Evolutionary conservation across 208 protist species (phyloP).

Genomic region (Acanthamoeba lenticulata): DNA sequence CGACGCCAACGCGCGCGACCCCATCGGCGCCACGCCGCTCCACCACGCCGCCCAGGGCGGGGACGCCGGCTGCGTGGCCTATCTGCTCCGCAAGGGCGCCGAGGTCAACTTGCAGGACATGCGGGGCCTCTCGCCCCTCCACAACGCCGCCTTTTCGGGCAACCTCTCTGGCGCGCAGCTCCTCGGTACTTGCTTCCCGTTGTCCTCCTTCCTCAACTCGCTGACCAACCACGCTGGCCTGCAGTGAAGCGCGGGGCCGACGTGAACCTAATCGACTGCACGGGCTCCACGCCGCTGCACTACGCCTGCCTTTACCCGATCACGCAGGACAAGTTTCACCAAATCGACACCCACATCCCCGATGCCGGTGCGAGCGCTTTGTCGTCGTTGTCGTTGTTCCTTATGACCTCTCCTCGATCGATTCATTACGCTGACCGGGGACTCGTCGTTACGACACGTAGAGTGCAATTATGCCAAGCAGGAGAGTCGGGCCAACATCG

Average conservation of each 20-base stretch:
- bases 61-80: not conserved
- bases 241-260: slow-evolving; percentile 37
- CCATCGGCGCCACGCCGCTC: not conserved
- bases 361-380: not conserved
- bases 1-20: slow-evolving; percentile 15
- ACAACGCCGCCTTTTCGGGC: slow-evolving; percentile 40
- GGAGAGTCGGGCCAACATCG: slow-evolving; percentile 1
- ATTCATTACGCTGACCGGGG: not conserved
- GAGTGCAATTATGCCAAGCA: slow-evolving; percentile 3
- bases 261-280: slow-evolving; percentile 27
- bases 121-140: not conserved
- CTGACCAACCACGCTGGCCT: not conserved
- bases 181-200: not conserved
- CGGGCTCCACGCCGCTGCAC: not conserved
- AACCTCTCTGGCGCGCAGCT: not conserved
- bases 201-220: not conserved
- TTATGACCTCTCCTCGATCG: not conserved
- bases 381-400: too few species aligned
- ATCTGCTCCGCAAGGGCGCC: slow-evolving; percentile 4
- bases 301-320: slow-evolving; percentile 24
- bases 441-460: not conserved
- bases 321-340: not conserved
- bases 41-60: slow-evolving; percentile 15
- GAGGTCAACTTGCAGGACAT: slow-evolving; percentile 36
- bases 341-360: not conserved